Base-by-base conservation (phyloP, 2,329 filamentous ascomycete species). In the Stachybotrys chlorohalonatus region DNA sequence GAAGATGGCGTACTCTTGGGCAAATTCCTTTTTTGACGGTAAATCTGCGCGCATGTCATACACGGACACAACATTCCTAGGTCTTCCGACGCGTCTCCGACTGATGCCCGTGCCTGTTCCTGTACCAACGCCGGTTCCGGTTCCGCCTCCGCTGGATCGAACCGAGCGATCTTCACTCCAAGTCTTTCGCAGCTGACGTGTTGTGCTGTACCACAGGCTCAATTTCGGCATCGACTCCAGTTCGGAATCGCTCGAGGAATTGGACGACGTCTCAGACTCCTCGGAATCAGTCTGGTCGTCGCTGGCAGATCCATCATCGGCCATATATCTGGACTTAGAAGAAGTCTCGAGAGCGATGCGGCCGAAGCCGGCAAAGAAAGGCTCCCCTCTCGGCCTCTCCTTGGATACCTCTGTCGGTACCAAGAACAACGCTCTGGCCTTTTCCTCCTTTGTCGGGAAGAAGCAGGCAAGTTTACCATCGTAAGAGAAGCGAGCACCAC, bases 1-100 rank as follows among this genome's bases (percentile, higher is more conserved):
- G 66, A 94, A 92, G 13, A 96, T 87, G 30, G 80, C 81, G 69
- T 97, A 99, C 60, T 88, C 82, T 55, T 83, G 75, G 2, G 91
- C 94, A 57, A 96, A 80, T 54, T 84, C 79, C 56, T 80, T 80
- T 67, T 91, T 94, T 3, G 89, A 87, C 0, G 92, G 92, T n/a
- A 96, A 72, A 11, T 90, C 68, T 51, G 81, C 75, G 9, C 82
- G 80, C 31, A 95, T 68, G 58, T 90, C 79, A 63, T 92, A 80
- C 46, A 96, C 83, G 1, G 84, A 84, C 17, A 97, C 73, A 24
- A 88, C 75, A 58, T 92, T 91, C 61, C 86, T 87, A 6, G 80
- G 75, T 54, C 72, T 75, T 31, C 69, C 70, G 15, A 70, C 62
- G 31, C 77, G 73, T 39, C 76, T 74, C 46, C 77, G 75, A 57